Evolutionary conservation across 2,329 filamentous ascomycete genomes (phyloP).

Genomic region (Monosporascus sp.): DNA sequence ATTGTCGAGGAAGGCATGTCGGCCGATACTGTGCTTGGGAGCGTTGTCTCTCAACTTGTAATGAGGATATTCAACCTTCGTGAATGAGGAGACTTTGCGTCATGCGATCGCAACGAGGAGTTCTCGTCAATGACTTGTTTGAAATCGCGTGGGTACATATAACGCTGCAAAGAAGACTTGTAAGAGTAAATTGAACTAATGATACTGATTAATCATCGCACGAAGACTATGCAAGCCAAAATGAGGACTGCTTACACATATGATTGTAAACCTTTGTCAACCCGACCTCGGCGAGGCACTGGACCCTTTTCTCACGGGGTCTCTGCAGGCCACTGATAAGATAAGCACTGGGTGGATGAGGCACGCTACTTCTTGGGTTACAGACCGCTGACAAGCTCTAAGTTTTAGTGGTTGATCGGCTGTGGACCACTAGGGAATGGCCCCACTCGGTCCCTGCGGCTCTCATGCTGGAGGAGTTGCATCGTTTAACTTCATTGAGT

Average conservation of each 20-base stretch:
- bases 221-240: no score
- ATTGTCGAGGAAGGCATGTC: conserved; percentile 49
- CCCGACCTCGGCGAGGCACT: neutral
- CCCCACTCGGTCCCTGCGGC: neutral
- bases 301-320: neutral
- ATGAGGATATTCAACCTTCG: no score
- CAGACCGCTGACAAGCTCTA: neutral
- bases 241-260: no score
- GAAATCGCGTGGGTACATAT: neutral
- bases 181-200: no score
- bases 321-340: neutral
- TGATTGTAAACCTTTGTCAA: neutral
- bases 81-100: neutral
- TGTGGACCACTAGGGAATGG: no score
- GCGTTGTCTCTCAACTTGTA: neutral
- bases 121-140: neutral
- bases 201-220: no score
- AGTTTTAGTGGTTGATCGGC: neutral
- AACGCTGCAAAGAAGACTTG: no score
- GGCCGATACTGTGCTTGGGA: conserved; percentile 8
- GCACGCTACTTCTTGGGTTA: neutral
- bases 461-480: neutral
- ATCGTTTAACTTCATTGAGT: neutral
- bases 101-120: neutral
- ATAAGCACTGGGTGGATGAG: neutral